phyloP scores from a whole-genome alignment of 306 rosid species.

The Cucumis sativus region Cucumber_9930_V3 NC_026657.2:38851001-38851500 shows the following conservation, averaged over 20 bases:
- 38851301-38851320: conserved; percentile 80
- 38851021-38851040: conserved; percentile 63
- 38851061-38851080: conserved; percentile 85
- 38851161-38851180: too few species aligned
- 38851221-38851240: conserved; percentile 1
- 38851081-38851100: conserved; percentile 17
- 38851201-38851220: not conserved
- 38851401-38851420: conserved; percentile 98
- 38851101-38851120: not conserved
- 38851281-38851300: conserved; percentile 12
- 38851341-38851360: conserved; percentile 55
- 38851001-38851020: conserved; percentile 77
- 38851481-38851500: conserved; percentile 88
- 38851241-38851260: not conserved
- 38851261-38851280: conserved; percentile 12
- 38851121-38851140: not conserved
- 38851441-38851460: conserved; percentile 70
- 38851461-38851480: conserved; percentile 67
- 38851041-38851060: conserved; percentile 43
- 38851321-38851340: conserved; percentile 60
- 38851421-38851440: conserved; percentile 41
- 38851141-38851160: not conserved
- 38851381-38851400: conserved; percentile 53
- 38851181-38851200: not conserved
- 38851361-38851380: conserved; percentile 53